Conservation (phyloP, 306 rosid genomes). For the cucumber (Cucumis sativus) region DNA sequence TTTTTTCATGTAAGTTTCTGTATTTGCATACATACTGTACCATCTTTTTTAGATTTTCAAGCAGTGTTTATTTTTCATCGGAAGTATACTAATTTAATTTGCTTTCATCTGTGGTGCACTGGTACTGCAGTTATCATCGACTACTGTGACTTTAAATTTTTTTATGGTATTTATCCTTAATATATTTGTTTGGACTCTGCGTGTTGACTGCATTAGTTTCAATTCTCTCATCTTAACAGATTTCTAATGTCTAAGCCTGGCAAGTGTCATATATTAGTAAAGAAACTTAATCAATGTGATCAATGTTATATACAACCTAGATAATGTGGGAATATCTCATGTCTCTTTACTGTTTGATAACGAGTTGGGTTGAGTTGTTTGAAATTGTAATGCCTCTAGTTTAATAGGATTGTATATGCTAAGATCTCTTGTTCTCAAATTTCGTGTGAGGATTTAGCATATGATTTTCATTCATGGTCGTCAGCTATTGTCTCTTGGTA, state of each 20-base stretch:
- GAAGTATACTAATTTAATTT: background rate
- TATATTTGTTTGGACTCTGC: background rate
- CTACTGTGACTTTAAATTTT: background rate
- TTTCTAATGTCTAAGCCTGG: background rate
- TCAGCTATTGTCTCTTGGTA: background rate
- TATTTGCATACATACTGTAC: background rate
- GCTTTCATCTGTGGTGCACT: background rate
- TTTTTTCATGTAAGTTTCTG: conserved; percentile 65
- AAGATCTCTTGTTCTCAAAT: background rate
- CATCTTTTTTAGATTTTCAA: background rate
- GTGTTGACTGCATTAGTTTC: background rate
- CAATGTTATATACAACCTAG: background rate
- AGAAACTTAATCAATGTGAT: background rate
- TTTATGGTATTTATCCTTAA: background rate
- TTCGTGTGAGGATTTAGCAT: background rate
- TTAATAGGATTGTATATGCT: background rate
- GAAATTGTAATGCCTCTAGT: background rate
- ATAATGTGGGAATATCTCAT: background rate
- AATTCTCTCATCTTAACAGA: background rate
- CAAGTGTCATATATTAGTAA: background rate
- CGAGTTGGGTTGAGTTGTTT: background rate
- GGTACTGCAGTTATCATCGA: background rate
- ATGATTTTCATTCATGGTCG: background rate
- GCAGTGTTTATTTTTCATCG: background rate
- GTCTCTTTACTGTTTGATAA: background rate